Base-by-base conservation (phyloP, 2,329 filamentous ascomycete genomes). In the Scedosporium minutisporum region DNA sequence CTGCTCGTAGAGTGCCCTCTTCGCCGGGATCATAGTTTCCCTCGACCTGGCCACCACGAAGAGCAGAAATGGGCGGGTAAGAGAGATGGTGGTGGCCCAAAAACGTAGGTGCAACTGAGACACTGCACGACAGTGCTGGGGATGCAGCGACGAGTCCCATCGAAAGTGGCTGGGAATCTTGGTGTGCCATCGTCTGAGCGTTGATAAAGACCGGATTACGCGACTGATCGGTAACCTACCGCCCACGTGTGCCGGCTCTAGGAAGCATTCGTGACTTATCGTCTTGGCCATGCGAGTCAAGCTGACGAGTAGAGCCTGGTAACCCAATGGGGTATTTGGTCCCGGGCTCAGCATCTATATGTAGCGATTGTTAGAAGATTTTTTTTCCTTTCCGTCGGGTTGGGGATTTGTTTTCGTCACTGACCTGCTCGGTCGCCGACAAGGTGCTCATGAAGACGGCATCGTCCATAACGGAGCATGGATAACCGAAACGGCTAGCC, bases 401-500 rank as follows among this genome's bases (percentile, higher is more conserved):
- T 57, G 4, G 9, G 53, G 27, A 29, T 29, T 29, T 29, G 27
- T 6, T 27, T 57, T 12, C 23, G 23, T n/a, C 6, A 16, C 44
- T 38, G 33, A 53, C 59, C 44, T 61, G 59, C 44, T 61, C 59
- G 4, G 58, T 60, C 4, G 44, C 58, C 16, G 42, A 12, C 16
- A 21, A 25, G 7, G 58, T 60, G 44, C 42, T 60, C 58, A 60
- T 51, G 58, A 60, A 60, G 5, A 60, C 58, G 23, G 58, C 21
- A 42, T 60, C 58, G n/a, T 60, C 58, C 4, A 60, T 60, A 18
- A 60, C 44, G n/a, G 42, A 60, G 25, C 23, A 51, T 16, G 58
- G 58, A 44, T 60, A 60, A 14, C 58, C 58, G 23, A 60, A 60
- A 18, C 58, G 58, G 23, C 44, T 55, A 7, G 59, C 59, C 59